Conservation (phyloP, 1,139 yeast genomes). For the Hyphopichia fennica region DNA sequence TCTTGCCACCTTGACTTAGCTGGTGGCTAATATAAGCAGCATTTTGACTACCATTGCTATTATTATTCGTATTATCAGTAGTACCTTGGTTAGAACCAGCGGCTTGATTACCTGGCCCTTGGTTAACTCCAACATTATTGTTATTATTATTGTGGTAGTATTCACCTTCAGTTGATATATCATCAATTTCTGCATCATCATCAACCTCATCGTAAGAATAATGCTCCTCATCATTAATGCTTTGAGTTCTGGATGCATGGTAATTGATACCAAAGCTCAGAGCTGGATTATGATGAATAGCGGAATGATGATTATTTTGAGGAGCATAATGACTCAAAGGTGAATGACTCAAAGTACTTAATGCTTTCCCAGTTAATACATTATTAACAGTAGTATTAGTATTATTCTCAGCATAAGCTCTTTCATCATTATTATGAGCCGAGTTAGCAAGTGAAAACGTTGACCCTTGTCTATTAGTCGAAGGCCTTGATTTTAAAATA, state of each 20-base stretch:
- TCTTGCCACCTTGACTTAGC: constrained; percentile 1
- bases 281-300: constrained; percentile 1
- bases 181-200: constrained; percentile 16
- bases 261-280: constrained; percentile 3
- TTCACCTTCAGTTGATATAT: constrained; percentile 4
- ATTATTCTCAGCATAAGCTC: background rate
- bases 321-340: constrained; percentile 2
- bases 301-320: background rate
- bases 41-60: constrained; percentile 3
- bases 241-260: constrained; percentile 11
- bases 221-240: constrained; percentile 16
- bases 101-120: background rate
- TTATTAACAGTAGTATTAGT: background rate
- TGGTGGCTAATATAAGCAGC: constrained; percentile 5
- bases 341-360: constrained; percentile 2
- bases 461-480: constrained; percentile 3
- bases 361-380: background rate
- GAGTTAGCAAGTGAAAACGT: constrained; percentile 1
- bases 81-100: background rate
- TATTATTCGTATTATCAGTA: constrained; percentile 2
- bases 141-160: background rate
- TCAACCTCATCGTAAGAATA: constrained; percentile 21
- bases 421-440: constrained; percentile 2
- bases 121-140: background rate
- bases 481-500: constrained; percentile 3